phyloP scores from a whole-genome alignment of 2,329 filamentous ascomycete species.

The Fonsecaea nubica region DNA sequence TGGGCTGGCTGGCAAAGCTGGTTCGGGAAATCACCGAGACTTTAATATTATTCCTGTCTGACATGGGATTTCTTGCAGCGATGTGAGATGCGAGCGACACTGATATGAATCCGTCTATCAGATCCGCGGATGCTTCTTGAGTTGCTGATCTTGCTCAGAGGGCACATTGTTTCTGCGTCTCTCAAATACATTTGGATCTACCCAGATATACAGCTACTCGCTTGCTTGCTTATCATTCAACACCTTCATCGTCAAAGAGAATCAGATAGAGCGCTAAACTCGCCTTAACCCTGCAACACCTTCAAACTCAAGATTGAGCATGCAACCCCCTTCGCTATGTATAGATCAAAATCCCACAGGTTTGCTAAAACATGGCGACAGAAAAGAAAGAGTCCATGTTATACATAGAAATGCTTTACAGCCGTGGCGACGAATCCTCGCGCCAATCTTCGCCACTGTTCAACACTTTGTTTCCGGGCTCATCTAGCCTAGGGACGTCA shows the following conservation, averaged over 20 bases:
- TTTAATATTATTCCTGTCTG: not conserved
- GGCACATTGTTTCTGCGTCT: not conserved
- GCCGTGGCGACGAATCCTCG: constrained; percentile 21
- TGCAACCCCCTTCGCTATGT: not conserved
- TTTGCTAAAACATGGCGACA: not conserved
- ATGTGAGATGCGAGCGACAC: no score
- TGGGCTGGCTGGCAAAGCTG: no score
- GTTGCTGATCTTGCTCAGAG: not conserved
- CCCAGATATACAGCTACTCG: not conserved
- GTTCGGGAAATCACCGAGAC: not conserved
- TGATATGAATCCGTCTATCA: not conserved
- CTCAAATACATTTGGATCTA: not conserved
- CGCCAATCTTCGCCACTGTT: constrained; percentile 39
- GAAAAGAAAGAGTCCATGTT: constrained; percentile 8
- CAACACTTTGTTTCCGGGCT: constrained; percentile 32
- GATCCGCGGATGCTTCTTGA: no score
- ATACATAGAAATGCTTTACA: constrained; percentile 20
- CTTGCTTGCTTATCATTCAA: not conserved
- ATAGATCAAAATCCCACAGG: not conserved
- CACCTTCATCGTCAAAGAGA: not conserved
- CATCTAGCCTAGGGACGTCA: constrained; percentile 33
- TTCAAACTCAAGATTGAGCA: no score
- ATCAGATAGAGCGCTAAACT: not conserved
- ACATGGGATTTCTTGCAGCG: not conserved
- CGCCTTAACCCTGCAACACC: not conserved